Conservation (phyloP, 1,284 basidiomycete species). For the Naganishia liquefaciens region DNA sequence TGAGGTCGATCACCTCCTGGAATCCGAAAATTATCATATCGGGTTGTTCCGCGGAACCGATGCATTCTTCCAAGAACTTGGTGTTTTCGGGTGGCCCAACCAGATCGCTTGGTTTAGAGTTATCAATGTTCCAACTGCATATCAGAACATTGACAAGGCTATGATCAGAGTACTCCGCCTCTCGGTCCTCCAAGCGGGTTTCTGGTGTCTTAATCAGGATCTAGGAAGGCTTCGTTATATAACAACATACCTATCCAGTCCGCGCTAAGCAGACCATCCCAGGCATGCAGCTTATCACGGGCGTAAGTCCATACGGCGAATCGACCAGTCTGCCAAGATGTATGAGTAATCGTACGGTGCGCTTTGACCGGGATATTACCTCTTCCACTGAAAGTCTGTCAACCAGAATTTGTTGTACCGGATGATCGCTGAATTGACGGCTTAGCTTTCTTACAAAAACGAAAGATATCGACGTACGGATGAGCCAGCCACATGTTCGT, state of each 20-base stretch:
- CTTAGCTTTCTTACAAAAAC: neutral
- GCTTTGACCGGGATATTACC: constrained; percentile 50
- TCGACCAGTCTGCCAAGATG: constrained; percentile 49
- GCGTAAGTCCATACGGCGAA: constrained; percentile 76
- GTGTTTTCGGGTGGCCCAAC: constrained; percentile 64
- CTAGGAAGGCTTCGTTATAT: neutral
- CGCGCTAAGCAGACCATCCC: constrained; percentile 83
- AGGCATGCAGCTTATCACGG: constrained; percentile 75
- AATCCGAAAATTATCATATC: constrained; percentile 93
- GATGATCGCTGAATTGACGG: constrained; percentile 59
- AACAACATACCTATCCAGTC: constrained; percentile 77
- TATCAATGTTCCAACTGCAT: constrained; percentile 92
- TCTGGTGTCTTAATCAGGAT: constrained; percentile 60
- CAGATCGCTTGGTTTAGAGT: constrained; percentile 76
- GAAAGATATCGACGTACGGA: constrained; percentile 45
- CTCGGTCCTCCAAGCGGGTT: constrained; percentile 70
- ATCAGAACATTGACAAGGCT: constrained; percentile 76
- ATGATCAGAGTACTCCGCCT: constrained; percentile 76
- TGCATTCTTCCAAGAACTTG: constrained; percentile 69
- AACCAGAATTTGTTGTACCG: constrained; percentile 69
- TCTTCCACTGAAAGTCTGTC: constrained; percentile 72
- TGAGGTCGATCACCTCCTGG: constrained; percentile 93
- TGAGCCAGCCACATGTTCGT: constrained; percentile 91
- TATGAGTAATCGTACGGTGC: neutral
- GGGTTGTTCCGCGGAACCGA: constrained; percentile 69